Conservation (phyloP, 148 eudicot species). For the Silene conica region DNA sequence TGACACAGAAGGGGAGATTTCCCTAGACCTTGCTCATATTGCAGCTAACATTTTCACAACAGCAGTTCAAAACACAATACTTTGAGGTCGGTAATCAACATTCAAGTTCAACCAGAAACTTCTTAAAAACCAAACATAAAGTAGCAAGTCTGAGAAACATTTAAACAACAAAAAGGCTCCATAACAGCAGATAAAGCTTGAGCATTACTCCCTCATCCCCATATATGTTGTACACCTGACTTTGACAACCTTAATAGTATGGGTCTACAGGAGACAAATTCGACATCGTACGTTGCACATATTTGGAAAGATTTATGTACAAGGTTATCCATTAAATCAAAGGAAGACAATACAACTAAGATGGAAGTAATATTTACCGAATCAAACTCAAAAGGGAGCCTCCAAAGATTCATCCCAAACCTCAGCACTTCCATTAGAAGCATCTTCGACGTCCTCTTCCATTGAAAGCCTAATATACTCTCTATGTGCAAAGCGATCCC, state of each 20-base stretch:
- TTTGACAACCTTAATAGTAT: background rate
- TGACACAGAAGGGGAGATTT: too few relatives aligned
- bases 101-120: too few relatives aligned
- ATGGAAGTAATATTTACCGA: slow-evolving; percentile 13
- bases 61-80: too few relatives aligned
- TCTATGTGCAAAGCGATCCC: slow-evolving; percentile 98
- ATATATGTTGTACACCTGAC: background rate
- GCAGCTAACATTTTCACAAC: too few relatives aligned
- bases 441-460: slow-evolving; percentile 99
- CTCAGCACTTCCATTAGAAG: slow-evolving; percentile 96
- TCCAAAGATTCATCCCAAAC: slow-evolving; percentile 98
- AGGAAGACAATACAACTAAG: background rate
- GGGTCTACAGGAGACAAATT: background rate
- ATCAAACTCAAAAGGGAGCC: slow-evolving; percentile 72
- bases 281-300: background rate
- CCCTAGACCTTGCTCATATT: too few relatives aligned
- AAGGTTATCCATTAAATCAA: background rate
- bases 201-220: background rate
- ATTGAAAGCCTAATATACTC: slow-evolving; percentile 96
- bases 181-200: background rate
- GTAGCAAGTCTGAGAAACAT: background rate
- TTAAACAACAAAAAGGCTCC: background rate
- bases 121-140: background rate
- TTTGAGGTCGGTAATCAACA: too few relatives aligned
- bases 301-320: background rate